These are phyloP conservation scores for Blastobotrys persicus DNA, from an alignment of 1,139 yeast genomes.

Conservation along the genomic window DNA sequence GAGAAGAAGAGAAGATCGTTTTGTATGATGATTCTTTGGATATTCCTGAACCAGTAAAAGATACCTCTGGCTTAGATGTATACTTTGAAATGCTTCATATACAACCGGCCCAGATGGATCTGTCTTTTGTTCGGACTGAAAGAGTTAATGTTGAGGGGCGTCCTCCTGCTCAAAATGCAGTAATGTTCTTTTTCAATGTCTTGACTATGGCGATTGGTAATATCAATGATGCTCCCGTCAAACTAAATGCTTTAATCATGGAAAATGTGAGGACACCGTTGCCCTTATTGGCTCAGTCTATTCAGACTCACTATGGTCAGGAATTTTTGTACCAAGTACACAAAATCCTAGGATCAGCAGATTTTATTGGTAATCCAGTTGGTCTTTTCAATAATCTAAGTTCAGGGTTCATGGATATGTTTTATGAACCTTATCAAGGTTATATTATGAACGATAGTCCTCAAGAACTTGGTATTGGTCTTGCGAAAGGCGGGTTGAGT, in stretches of 20 bases:
- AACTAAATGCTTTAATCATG: constrained; percentile 78
- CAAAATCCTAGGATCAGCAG: constrained; percentile 93
- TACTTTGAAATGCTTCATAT: constrained; percentile 91
- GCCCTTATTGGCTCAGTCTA: constrained; percentile 66
- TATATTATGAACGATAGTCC: constrained; percentile 92
- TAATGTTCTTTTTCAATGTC: constrained; percentile 72
- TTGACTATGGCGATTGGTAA: constrained; percentile 97
- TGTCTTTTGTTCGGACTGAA: constrained; percentile 92
- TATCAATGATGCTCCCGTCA: constrained; percentile 94
- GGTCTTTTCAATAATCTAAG: constrained; percentile 90
- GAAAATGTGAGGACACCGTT: constrained; percentile 88
- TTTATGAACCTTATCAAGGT: constrained; percentile 97
- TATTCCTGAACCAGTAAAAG: constrained; percentile 67
- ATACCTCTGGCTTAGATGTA: constrained; percentile 65
- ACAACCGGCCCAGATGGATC: constrained; percentile 84
- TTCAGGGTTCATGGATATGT: constrained; percentile 93
- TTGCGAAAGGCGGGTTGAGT: constrained; percentile 94
- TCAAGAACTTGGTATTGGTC: constrained; percentile 89
- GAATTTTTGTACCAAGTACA: constrained; percentile 90
- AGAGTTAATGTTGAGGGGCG: constrained; percentile 60
- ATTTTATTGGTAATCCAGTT: constrained; percentile 93
- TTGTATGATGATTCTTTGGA: constrained; percentile 62
- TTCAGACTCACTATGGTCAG: constrained; percentile 86
- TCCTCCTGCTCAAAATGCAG: constrained; percentile 58
- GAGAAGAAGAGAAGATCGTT: constrained; percentile 28